phyloP scores from a whole-genome alignment of 768 basidiomycete species.

The Jaapia argillacea region DNA sequence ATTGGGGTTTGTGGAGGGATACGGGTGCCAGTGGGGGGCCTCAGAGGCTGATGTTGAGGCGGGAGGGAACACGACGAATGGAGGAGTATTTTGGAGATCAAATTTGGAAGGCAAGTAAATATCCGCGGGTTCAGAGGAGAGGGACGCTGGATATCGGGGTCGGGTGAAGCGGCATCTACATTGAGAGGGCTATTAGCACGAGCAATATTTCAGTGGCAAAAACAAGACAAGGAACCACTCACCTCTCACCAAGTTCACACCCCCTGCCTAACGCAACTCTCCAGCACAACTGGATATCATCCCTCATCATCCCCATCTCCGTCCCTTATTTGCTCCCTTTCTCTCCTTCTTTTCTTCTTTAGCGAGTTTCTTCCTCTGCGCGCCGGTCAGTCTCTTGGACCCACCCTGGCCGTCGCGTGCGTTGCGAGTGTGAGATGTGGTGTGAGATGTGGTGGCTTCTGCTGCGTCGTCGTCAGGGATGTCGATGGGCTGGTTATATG shows the following conservation, averaged over 20 bases:
- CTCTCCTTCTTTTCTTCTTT: slow-evolving; percentile 67
- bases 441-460: slow-evolving; percentile 41
- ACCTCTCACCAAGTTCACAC: slow-evolving; percentile 68
- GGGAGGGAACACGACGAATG: slow-evolving; percentile 32
- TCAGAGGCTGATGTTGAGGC: slow-evolving; percentile 19
- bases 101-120: slow-evolving; percentile 43
- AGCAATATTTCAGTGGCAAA: background rate
- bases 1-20: slow-evolving; percentile 33
- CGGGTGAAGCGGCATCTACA: slow-evolving; percentile 81
- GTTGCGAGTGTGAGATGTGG: slow-evolving; percentile 9
- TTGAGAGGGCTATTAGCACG: no score
- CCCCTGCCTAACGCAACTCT: slow-evolving; percentile 55
- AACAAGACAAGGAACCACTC: slow-evolving; percentile 16
- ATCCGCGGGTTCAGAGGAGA: slow-evolving; percentile 67
- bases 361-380: slow-evolving; percentile 33
- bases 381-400: slow-evolving; percentile 20
- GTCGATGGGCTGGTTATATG: slow-evolving; percentile 10
- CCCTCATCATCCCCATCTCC: slow-evolving; percentile 69
- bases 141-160: slow-evolving; percentile 67
- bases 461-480: slow-evolving; percentile 50
- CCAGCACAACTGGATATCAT: slow-evolving; percentile 80
- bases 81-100: slow-evolving; percentile 33
- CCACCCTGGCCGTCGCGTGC: slow-evolving; percentile 5
- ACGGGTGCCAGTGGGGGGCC: slow-evolving; percentile 14
- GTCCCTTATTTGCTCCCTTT: slow-evolving; percentile 74